Conservation (phyloP, 1,284 basidiomycete species). For the Farysia itapuensis region DNA sequence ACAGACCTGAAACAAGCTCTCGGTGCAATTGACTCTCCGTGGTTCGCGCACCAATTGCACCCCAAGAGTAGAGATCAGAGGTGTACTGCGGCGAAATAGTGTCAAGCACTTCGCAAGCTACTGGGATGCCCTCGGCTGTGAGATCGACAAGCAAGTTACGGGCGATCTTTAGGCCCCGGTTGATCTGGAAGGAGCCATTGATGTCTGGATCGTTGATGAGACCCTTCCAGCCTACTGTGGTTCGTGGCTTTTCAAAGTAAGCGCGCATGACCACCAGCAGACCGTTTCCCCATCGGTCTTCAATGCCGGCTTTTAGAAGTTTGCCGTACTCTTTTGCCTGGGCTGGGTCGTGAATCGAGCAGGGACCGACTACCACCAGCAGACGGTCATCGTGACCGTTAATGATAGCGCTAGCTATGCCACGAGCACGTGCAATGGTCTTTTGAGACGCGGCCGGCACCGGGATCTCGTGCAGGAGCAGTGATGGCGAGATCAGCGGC, state of each 20-base stretch:
- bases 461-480: slow-evolving; percentile 56
- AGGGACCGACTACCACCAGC: slow-evolving; percentile 70
- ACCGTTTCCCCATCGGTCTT: slow-evolving; percentile 67
- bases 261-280: slow-evolving; percentile 91
- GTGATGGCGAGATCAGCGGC: slow-evolving; percentile 53
- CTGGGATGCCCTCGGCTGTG: slow-evolving; percentile 82
- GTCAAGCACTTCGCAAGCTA: slow-evolving; percentile 89
- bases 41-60: slow-evolving; percentile 93
- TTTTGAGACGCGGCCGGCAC: slow-evolving; percentile 35
- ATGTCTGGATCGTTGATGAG: slow-evolving; percentile 74
- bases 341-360: slow-evolving; percentile 87
- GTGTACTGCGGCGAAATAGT: slow-evolving; percentile 65
- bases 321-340: slow-evolving; percentile 89
- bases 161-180: slow-evolving; percentile 77
- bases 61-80: slow-evolving; percentile 82
- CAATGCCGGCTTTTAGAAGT: slow-evolving; percentile 23
- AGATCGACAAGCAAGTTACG: slow-evolving; percentile 87
- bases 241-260: slow-evolving; percentile 85
- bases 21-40: slow-evolving; percentile 67
- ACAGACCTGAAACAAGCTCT: slow-evolving; percentile 59
- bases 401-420: slow-evolving; percentile 44
- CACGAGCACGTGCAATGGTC: slow-evolving; percentile 52
- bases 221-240: slow-evolving; percentile 76
- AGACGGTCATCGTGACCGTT: slow-evolving; percentile 57
- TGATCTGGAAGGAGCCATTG: slow-evolving; percentile 92